Evolutionary conservation across 1,284 basidiomycete species (phyloP).

Genomic region (Xerocomus nothofagi): DNA sequence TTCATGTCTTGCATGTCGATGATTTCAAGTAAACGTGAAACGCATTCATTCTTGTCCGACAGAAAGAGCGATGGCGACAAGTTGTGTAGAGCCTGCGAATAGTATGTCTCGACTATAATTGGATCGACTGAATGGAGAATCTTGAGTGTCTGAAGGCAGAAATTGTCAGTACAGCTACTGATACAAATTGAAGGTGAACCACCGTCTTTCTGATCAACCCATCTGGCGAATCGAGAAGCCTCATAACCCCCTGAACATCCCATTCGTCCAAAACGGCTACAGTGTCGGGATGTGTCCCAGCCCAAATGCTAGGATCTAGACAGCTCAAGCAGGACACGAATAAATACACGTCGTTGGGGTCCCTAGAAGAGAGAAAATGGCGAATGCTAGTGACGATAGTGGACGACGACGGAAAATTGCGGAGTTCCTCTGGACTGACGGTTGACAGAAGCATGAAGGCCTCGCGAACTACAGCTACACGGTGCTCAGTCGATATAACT

Average conservation of each 20-base stretch:
- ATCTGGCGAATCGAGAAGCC: slow-evolving; percentile 60
- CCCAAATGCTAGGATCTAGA: slow-evolving; percentile 61
- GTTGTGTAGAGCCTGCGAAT: slow-evolving; percentile 45
- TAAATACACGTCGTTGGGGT: slow-evolving; percentile 60
- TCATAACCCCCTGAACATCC: slow-evolving; percentile 72
- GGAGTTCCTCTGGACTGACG: slow-evolving; percentile 34
- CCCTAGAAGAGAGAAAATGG: slow-evolving; percentile 52
- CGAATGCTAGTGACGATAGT: slow-evolving; percentile 52
- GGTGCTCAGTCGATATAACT: slow-evolving; percentile 3
- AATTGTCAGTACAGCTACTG: slow-evolving; percentile 11
- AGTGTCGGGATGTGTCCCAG: slow-evolving; percentile 52
- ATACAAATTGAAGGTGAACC: slow-evolving; percentile 13
- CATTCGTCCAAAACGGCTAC: slow-evolving; percentile 57
- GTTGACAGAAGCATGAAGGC: slow-evolving; percentile 51
- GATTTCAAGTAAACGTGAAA: slow-evolving; percentile 57
- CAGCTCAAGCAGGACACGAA: slow-evolving; percentile 64
- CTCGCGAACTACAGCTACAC: slow-evolving; percentile 45
- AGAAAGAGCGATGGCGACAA: slow-evolving; percentile 37
- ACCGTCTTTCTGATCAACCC: slow-evolving; percentile 59
- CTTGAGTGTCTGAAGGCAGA: slow-evolving; percentile 49
- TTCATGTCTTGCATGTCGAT: slow-evolving; percentile 47
- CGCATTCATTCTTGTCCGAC: slow-evolving; percentile 39
- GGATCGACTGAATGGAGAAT: slow-evolving; percentile 57
- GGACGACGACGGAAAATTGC: slow-evolving; percentile 28
- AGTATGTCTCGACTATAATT: slow-evolving; percentile 56